phyloP scores from a whole-genome alignment of 768 basidiomycete genomes.

The Naematelia aurantialba region DNA sequence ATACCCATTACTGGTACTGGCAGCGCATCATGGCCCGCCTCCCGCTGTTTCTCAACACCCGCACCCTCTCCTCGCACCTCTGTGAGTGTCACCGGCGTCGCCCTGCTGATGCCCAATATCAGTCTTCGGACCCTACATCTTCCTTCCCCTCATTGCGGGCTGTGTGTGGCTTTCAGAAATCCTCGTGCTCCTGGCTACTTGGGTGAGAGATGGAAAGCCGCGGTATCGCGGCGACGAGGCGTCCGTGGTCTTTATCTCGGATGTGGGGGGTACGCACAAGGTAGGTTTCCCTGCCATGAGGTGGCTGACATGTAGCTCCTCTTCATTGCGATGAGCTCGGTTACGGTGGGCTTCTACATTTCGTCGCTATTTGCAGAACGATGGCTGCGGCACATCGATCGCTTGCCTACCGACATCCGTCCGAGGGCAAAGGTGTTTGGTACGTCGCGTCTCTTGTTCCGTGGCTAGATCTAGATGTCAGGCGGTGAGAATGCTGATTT shows the following conservation, averaged over 20 bases:
- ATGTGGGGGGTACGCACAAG: slow-evolving; percentile 45
- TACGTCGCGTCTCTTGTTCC: slow-evolving; percentile 15
- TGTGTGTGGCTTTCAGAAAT: slow-evolving; percentile 47
- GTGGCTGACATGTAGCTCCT: slow-evolving; percentile 20
- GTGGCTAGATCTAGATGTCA: not conserved
- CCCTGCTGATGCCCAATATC: not conserved
- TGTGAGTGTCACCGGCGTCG: slow-evolving; percentile 15
- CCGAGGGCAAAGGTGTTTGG: slow-evolving; percentile 46
- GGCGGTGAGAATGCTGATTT: not conserved
- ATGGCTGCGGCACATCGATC: slow-evolving; percentile 52
- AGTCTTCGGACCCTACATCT: slow-evolving; percentile 48
- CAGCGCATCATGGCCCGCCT: slow-evolving; percentile 18
- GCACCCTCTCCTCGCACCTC: slow-evolving; percentile 40
- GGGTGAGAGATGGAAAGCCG: slow-evolving; percentile 45
- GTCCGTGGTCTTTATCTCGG: slow-evolving; percentile 48
- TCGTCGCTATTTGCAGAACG: slow-evolving; percentile 48
- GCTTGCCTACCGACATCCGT: slow-evolving; percentile 48
- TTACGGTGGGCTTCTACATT: slow-evolving; percentile 46
- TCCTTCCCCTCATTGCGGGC: slow-evolving; percentile 39
- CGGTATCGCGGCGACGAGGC: slow-evolving; percentile 44
- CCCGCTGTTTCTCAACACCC: slow-evolving; percentile 39
- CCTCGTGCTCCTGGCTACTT: slow-evolving; percentile 42
- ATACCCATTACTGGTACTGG: too few relatives aligned
- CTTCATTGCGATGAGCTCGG: slow-evolving; percentile 39
- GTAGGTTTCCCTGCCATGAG: not conserved